phyloP scores from a whole-genome alignment of 257 asterid species.

The Echium plantagineum region DNA sequence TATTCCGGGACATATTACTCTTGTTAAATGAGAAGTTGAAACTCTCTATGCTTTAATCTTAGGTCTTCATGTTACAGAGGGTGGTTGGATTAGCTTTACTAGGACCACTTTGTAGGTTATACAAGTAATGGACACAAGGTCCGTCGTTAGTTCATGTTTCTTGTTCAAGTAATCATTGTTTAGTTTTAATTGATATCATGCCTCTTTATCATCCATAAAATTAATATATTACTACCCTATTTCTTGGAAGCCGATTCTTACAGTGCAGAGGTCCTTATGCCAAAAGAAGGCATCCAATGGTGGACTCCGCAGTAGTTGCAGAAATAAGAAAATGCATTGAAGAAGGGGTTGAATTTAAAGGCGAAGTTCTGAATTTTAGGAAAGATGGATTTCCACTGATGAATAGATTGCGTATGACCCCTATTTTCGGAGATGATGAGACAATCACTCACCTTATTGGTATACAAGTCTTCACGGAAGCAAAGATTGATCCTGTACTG shows the following conservation, averaged over 20 bases:
- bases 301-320: constrained; percentile 7
- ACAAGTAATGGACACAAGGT: too few relatives aligned
- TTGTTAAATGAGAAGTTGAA: too few relatives aligned
- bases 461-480: constrained; percentile 62
- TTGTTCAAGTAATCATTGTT: too few relatives aligned
- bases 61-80: too few relatives aligned
- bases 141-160: too few relatives aligned
- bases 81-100: too few relatives aligned
- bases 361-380: constrained; percentile 40
- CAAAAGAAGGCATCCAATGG: constrained; percentile 42
- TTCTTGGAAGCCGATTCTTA: constrained; percentile 33
- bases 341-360: constrained; percentile 41
- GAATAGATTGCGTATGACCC: constrained; percentile 41
- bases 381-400: constrained; percentile 46
- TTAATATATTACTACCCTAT: not conserved
- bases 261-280: constrained; percentile 49
- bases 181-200: too few relatives aligned
- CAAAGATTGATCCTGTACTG: constrained; percentile 70
- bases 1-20: too few relatives aligned
- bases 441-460: constrained; percentile 52
- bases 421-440: constrained; percentile 37
- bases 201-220: too few relatives aligned
- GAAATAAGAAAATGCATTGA: constrained; percentile 41
- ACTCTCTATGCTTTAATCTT: too few relatives aligned
- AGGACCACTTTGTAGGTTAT: too few relatives aligned